These are phyloP conservation scores for Aspergillus olivimuriae DNA, from an alignment of 495 filamentous ascomycete species.

Conservation along the genomic window DNA sequence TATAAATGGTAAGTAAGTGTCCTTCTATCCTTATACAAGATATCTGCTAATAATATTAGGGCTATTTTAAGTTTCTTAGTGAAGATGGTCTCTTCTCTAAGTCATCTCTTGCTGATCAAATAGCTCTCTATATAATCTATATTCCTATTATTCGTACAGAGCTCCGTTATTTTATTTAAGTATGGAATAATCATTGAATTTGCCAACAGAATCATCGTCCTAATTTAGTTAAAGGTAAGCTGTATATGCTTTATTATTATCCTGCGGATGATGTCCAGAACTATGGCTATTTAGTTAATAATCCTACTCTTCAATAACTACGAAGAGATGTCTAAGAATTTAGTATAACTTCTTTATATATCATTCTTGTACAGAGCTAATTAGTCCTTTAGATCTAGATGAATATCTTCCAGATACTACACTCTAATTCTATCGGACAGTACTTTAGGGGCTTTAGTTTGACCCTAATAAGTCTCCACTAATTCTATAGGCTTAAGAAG, in stretches of 20 bases:
- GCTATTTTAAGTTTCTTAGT: conserved; percentile 9
- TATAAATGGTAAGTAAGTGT: conserved; percentile 6
- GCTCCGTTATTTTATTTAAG: conserved; percentile 9
- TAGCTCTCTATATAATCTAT: conserved; percentile 14
- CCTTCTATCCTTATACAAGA: background rate
- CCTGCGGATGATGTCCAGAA: conserved; percentile 9
- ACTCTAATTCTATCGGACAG: background rate
- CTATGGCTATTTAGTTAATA: conserved; percentile 7
- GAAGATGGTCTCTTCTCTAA: conserved; percentile 7
- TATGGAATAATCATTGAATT: conserved; percentile 15
- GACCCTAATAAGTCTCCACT: conserved; percentile 1
- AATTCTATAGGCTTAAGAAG: background rate
- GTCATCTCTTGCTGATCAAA: conserved; percentile 10
- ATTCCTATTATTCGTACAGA: conserved; percentile 12
- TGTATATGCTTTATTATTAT: conserved; percentile 14
- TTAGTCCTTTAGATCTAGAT: conserved; percentile 1
- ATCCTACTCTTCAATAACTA: conserved; percentile 1
- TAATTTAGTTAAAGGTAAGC: conserved; percentile 12
- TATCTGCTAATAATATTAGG: background rate
- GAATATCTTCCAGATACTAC: conserved; percentile 3
- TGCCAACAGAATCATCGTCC: conserved; percentile 11
- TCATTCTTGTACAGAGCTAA: background rate
- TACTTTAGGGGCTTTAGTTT: background rate
- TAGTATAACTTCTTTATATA: background rate
- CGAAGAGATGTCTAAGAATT: conserved; percentile 4